These are phyloP conservation scores for Amanita phalloides DNA, from an alignment of 768 basidiomycete species.

Conservation along the genomic window DNA sequence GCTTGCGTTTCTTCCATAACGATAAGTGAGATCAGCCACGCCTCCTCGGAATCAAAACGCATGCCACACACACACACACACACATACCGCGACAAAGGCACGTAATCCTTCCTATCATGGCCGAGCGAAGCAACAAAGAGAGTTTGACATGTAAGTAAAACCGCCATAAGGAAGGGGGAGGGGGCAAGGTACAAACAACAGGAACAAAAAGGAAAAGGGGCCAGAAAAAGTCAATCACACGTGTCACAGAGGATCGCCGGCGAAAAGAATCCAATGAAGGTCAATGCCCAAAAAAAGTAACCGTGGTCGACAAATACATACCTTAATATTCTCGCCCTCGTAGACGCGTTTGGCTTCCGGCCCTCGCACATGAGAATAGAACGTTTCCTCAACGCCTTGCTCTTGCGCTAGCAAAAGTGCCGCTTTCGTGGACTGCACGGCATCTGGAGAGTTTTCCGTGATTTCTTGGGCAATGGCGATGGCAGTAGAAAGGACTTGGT, in stretches of 20 bases:
- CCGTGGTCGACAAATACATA: conserved; percentile 11
- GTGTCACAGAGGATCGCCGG: not conserved
- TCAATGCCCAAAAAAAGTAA: conserved; percentile 1
- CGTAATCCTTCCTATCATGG: conserved; percentile 51
- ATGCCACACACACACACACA: conserved; percentile 9
- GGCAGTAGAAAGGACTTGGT: conserved; percentile 49
- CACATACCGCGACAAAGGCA: conserved; percentile 51
- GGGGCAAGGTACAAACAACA: not conserved
- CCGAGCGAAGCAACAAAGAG: not conserved
- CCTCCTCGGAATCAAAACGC: not conserved
- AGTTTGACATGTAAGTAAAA: conserved; percentile 3
- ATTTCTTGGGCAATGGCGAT: conserved; percentile 52
- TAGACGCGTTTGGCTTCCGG: conserved; percentile 42
- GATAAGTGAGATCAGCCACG: not conserved
- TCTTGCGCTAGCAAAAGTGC: conserved; percentile 48
- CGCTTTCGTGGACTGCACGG: conserved; percentile 69
- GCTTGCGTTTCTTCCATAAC: conserved; percentile 10
- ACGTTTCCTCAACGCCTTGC: conserved; percentile 40
- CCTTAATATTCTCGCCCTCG: conserved; percentile 61
- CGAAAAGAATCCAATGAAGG: not conserved
- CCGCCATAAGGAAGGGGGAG: not conserved
- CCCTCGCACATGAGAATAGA: conserved; percentile 33
- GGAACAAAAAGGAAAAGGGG: not conserved
- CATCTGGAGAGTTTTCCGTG: conserved; percentile 61
- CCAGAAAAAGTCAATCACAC: not conserved